Conservation (phyloP, 495 filamentous ascomycete species). For the Venustampulla echinocandica region DNA sequence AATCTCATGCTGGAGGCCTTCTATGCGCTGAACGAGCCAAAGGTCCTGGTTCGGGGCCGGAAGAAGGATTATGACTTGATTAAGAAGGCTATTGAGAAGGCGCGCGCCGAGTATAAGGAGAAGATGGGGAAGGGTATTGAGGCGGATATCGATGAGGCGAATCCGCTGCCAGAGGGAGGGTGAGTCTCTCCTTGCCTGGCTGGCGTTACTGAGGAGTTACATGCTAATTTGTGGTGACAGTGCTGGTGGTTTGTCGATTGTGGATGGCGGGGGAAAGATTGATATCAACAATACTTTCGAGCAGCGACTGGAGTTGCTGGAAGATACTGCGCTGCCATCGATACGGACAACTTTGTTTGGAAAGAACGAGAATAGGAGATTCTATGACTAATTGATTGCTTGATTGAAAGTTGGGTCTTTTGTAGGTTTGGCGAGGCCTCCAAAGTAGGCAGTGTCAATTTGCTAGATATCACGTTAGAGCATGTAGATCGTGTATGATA, state of each 20-base stretch:
- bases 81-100: constrained; percentile 66
- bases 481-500: constrained; percentile 25
- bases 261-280: constrained; percentile 85
- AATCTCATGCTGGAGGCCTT: constrained; percentile 80
- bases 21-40: constrained; percentile 75
- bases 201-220: neutral
- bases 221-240: constrained; percentile 38
- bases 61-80: constrained; percentile 69
- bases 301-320: constrained; percentile 75
- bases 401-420: neutral
- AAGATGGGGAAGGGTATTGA: constrained; percentile 55
- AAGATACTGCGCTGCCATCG: constrained; percentile 74
- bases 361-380: constrained; percentile 84
- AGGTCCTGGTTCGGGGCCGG: constrained; percentile 60
- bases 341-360: constrained; percentile 84
- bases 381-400: constrained; percentile 62
- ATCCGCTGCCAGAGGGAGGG: constrained; percentile 74
- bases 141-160: constrained; percentile 62
- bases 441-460: too few relatives aligned
- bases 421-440: too few relatives aligned
- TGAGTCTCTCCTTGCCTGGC: constrained; percentile 53
- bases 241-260: constrained; percentile 70
- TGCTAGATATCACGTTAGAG: constrained; percentile 9
- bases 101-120: constrained; percentile 71
- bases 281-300: constrained; percentile 98